Percentiles rank a stretch among this genome's conserved stretches.
These are phyloP conservation scores for Pythium sp. DNA, from an alignment of 352 stramenopile genomes.

Conservation along the genomic window DNA sequence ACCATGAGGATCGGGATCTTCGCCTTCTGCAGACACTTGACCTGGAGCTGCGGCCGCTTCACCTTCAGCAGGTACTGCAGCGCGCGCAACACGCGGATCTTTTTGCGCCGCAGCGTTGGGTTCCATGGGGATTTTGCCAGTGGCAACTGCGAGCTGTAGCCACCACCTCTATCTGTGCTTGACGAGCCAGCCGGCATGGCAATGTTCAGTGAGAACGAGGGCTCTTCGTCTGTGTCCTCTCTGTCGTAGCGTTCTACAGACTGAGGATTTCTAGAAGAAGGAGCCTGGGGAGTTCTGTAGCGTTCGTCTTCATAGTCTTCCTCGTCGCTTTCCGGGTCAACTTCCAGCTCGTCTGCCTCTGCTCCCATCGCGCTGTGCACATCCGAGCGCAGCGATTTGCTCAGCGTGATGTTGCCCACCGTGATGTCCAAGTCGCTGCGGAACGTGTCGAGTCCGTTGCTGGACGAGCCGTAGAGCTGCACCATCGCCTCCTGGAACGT, in stretches of 20 bases:
- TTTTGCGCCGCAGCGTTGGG: slow-evolving; percentile 50
- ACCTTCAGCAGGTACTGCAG: slow-evolving; percentile 51
- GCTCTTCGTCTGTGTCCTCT: slow-evolving; percentile 27
- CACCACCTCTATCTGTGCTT: background rate
- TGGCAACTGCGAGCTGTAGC: background rate
- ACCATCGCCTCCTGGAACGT: slow-evolving; percentile 45
- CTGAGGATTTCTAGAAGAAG: background rate
- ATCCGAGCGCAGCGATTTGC: slow-evolving; percentile 19
- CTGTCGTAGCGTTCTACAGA: background rate
- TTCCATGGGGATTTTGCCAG: slow-evolving; percentile 74
- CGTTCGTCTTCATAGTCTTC: slow-evolving; percentile 18
- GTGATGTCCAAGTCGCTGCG: slow-evolving; percentile 75
- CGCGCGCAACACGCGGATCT: slow-evolving; percentile 49
- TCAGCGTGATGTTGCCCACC: slow-evolving; percentile 47
- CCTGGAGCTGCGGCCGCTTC: slow-evolving; percentile 46
- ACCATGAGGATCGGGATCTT: slow-evolving; percentile 79
- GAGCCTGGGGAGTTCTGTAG: background rate
- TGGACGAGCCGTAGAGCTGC: slow-evolving; percentile 70
- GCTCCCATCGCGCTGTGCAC: slow-evolving; percentile 3
- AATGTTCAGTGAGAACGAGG: slow-evolving; percentile 68
- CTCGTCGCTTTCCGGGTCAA: slow-evolving; percentile 15
- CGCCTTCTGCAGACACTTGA: slow-evolving; percentile 70
- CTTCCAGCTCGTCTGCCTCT: slow-evolving; percentile 6
- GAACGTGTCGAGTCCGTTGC: slow-evolving; percentile 68
- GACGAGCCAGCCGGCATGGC: slow-evolving; percentile 26